A percentile compares a stretch with the other conserved stretches of the same genome.
These are phyloP conservation scores for Stylosanthes scabra DNA, from an alignment of 331 rosid genomes.

Conservation along the genomic window DNA sequence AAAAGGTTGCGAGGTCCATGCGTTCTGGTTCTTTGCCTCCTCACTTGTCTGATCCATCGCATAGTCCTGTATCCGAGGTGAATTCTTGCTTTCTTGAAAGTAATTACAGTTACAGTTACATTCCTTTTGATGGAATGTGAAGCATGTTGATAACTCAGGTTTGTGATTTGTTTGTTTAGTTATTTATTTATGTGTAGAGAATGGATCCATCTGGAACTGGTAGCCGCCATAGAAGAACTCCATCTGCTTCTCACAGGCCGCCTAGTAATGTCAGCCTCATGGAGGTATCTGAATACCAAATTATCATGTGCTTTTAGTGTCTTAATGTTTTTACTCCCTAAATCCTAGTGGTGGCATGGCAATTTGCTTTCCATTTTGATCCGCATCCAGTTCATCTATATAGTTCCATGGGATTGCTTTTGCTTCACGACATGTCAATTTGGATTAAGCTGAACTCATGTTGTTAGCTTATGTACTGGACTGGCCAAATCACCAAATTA, in stretches of 20 bases:
- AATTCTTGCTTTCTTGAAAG: not conserved
- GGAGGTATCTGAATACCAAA: conserved; percentile 61
- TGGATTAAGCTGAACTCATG: conserved; percentile 2
- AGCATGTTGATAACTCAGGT: not conserved
- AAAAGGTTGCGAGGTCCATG: conserved; percentile 68
- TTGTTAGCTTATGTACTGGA: not conserved
- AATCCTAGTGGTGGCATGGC: not conserved
- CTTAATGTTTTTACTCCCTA: no score
- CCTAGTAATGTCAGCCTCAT: conserved; percentile 84
- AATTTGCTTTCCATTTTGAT: not conserved
- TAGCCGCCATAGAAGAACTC: conserved; percentile 78
- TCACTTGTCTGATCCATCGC: conserved; percentile 98
- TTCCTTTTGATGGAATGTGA: no score
- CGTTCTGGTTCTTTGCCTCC: conserved; percentile 95
- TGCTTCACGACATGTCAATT: conserved; percentile 12
- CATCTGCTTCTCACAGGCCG: conserved; percentile 70
- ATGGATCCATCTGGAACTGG: conserved; percentile 94
- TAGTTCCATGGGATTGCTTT: not conserved
- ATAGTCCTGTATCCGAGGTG: conserved; percentile 94
- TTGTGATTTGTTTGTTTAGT: not conserved
- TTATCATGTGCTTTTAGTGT: no score
- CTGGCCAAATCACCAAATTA: not conserved
- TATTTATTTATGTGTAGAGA: conserved; percentile 61
- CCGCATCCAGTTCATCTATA: not conserved
- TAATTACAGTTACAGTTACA: not conserved